These are phyloP conservation scores for Boeremia exigua DNA, from an alignment of 2,329 filamentous ascomycete genomes.

Conservation along the genomic window DNA sequence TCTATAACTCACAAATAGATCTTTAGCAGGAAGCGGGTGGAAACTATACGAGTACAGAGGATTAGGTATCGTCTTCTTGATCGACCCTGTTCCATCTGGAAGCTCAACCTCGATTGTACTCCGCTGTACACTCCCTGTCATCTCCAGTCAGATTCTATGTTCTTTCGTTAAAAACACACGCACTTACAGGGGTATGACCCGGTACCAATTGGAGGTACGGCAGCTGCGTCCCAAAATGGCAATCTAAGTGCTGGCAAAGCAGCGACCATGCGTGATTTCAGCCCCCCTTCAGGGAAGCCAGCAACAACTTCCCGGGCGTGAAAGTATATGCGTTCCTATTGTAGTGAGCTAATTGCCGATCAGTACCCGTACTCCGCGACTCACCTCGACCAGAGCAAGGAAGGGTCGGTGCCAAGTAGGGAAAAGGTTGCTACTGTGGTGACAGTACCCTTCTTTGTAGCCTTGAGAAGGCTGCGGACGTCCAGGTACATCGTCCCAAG, in stretches of 20 bases:
- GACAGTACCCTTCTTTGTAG: constrained; percentile 72
- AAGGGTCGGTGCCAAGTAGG: constrained; percentile 84
- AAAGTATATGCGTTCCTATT: constrained; percentile 48
- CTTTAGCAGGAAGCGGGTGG: constrained; percentile 53
- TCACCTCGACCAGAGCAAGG: constrained; percentile 65
- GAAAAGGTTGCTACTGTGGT: constrained; percentile 77
- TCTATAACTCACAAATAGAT: constrained; percentile 11
- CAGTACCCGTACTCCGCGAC: not conserved
- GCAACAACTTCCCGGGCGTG: constrained; percentile 48
- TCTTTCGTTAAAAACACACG: not conserved
- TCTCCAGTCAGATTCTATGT: not conserved
- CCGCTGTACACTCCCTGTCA: constrained; percentile 39
- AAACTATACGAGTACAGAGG: constrained; percentile 53
- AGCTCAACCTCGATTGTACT: constrained; percentile 34
- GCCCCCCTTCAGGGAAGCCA: constrained; percentile 46
- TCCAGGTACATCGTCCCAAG: constrained; percentile 61
- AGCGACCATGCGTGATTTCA: constrained; percentile 45
- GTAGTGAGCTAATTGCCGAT: not conserved
- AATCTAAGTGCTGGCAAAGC: constrained; percentile 48
- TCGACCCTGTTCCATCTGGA: constrained; percentile 39
- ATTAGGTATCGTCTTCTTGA: constrained; percentile 44
- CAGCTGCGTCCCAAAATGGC: constrained; percentile 57
- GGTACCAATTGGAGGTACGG: constrained; percentile 40
- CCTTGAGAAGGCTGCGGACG: constrained; percentile 49
- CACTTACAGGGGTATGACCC: constrained; percentile 40